Percentiles rank a stretch among this genome's conserved stretches.
Conservation (phyloP, 345 rosid species). For the Euclidium syriacum region DNA sequence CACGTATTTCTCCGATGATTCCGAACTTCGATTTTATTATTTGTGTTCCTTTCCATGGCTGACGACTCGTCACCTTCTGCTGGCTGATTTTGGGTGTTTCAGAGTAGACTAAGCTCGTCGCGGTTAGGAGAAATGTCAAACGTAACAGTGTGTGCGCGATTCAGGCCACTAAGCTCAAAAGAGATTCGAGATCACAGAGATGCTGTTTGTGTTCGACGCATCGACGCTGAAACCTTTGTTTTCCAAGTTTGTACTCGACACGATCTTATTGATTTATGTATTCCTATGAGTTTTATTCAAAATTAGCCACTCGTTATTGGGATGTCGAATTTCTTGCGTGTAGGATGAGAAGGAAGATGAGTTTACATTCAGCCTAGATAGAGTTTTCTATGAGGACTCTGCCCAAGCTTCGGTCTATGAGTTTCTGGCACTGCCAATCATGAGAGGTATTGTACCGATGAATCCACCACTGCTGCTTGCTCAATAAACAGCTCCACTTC, state of each 20-base stretch:
- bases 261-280: neutral
- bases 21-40: too few species aligned
- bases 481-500: too few species aligned
- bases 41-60: too few species aligned
- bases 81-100: neutral
- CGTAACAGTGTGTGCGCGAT: conserved; percentile 58
- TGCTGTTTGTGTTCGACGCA: conserved; percentile 38
- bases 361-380: conserved; percentile 44
- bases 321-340: neutral
- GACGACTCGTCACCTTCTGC: too few species aligned
- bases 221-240: conserved; percentile 50
- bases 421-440: conserved; percentile 53
- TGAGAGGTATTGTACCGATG: too few species aligned
- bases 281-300: neutral
- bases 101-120: neutral
- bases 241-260: conserved; percentile 41
- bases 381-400: conserved; percentile 48
- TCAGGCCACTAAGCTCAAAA: conserved; percentile 56
- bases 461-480: too few species aligned
- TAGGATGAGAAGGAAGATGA: conserved; percentile 62
- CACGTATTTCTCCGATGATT: too few species aligned
- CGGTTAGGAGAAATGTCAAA: conserved; percentile 32
- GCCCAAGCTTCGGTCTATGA: conserved; percentile 48
- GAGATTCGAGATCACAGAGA: conserved; percentile 50
- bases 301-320: neutral